These are phyloP conservation scores for Daldinia childiae DNA, from an alignment of 495 filamentous ascomycete genomes.

Conservation along the genomic window DNA sequence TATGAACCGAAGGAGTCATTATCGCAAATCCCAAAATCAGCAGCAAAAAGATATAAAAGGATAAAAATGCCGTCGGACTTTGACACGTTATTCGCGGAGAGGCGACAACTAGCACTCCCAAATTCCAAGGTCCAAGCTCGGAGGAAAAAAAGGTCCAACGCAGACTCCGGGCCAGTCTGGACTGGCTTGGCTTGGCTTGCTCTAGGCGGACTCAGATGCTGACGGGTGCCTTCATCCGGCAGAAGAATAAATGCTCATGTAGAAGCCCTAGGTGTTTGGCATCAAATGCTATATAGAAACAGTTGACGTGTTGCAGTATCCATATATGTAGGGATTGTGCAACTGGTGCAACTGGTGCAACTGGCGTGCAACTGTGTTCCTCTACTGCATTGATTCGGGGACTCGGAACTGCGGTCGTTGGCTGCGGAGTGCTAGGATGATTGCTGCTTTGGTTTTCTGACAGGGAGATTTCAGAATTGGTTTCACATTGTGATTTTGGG, in stretches of 20 bases:
- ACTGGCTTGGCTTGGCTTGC: constrained; percentile 29
- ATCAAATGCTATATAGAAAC: constrained; percentile 8
- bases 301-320: constrained; percentile 31
- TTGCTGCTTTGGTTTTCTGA: constrained; percentile 24
- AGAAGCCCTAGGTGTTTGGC: constrained; percentile 25
- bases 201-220: constrained; percentile 18
- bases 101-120: not conserved
- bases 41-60: not conserved
- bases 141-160: constrained; percentile 26
- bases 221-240: constrained; percentile 16
- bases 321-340: constrained; percentile 38
- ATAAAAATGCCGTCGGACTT: constrained; percentile 12
- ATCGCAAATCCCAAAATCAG: not conserved
- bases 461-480: constrained; percentile 28
- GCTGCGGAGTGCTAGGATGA: constrained; percentile 29
- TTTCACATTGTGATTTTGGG: constrained; percentile 33
- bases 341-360: constrained; percentile 15
- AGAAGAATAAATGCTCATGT: constrained; percentile 3
- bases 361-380: constrained; percentile 29
- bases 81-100: constrained; percentile 16
- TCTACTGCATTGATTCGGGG: constrained; percentile 35
- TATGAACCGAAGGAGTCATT: not conserved
- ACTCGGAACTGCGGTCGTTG: constrained; percentile 34
- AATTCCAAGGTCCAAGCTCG: constrained; percentile 11
- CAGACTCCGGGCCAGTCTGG: constrained; percentile 23